A percentile compares a stretch with the other conserved stretches of the same genome.
Conservation (phyloP, 257 asterid species). For the Capsicum baccatum region DNA sequence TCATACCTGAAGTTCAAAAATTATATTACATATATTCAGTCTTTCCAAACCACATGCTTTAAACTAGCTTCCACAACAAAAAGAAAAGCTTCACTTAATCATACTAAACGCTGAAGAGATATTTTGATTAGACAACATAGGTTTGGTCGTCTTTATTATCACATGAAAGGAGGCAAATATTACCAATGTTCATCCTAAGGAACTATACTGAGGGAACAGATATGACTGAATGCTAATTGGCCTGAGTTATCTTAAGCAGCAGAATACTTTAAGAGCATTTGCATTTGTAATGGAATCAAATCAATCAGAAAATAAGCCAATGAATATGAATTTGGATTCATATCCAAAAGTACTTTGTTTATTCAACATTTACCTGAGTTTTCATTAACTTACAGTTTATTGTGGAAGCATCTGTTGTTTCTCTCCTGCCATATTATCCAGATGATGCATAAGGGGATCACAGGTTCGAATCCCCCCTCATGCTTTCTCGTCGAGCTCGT, state of each 20-base stretch:
- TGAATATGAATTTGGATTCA: neutral
- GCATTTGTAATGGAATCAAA: neutral
- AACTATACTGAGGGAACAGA: neutral
- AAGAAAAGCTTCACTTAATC: neutral
- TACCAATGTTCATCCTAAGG: neutral
- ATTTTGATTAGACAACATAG: constrained; percentile 12
- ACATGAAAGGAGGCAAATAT: neutral
- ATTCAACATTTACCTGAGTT: neutral
- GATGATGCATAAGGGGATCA: too few species aligned
- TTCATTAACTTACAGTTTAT: neutral
- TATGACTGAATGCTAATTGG: neutral
- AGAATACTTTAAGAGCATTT: neutral
- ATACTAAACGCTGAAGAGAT: neutral
- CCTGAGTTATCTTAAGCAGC: neutral
- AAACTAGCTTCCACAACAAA: neutral
- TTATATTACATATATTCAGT: neutral
- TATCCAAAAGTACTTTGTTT: neutral
- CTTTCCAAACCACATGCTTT: neutral
- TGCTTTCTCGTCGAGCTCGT: too few species aligned
- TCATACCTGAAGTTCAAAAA: neutral
- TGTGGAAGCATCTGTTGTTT: too few species aligned
- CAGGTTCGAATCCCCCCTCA: too few species aligned
- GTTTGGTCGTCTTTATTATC: neutral
- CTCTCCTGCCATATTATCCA: too few species aligned
- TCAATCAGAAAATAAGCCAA: neutral